Percentiles rank a stretch among this genome's conserved stretches.
These are phyloP conservation scores for Coemansia sp. DNA, from an alignment of 192 early-diverging fungal genomes.

Conservation along the genomic window DNA sequence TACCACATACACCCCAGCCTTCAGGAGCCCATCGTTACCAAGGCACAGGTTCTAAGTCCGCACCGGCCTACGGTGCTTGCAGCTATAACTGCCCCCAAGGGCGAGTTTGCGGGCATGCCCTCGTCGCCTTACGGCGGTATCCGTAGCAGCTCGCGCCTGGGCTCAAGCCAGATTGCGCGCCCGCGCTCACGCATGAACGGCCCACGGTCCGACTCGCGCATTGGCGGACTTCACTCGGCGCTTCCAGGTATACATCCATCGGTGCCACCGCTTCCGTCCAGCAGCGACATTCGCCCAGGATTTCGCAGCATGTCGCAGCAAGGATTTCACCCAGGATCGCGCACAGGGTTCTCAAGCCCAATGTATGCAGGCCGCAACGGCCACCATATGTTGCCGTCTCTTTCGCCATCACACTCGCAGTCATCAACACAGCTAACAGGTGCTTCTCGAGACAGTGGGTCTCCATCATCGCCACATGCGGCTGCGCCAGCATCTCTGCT, in stretches of 20 bases:
- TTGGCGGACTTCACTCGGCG: conserved; percentile 8
- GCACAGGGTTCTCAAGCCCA: conserved; percentile 29
- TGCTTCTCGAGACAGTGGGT: not conserved
- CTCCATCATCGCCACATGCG: conserved; percentile 10
- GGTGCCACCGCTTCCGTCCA: conserved; percentile 20
- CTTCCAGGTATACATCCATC: conserved; percentile 9
- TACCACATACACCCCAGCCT: conserved; percentile 46
- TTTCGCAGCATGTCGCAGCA: conserved; percentile 46
- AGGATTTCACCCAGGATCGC: conserved; percentile 28
- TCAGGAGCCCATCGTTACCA: conserved; percentile 37
- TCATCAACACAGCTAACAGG: conserved; percentile 9
- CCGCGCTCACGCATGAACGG: conserved; percentile 44
- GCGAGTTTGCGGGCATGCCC: conserved; percentile 36
- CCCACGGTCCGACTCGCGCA: conserved; percentile 31
- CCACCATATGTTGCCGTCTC: conserved; percentile 10
- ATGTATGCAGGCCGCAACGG: conserved; percentile 21
- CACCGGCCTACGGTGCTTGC: conserved; percentile 32
- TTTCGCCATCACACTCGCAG: conserved; percentile 8
- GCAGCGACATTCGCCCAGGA: conserved; percentile 12
- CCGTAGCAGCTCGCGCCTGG: conserved; percentile 49
- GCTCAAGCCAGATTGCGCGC: conserved; percentile 17
- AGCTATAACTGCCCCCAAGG: conserved; percentile 45
- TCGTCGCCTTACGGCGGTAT: conserved; percentile 37
- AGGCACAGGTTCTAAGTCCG: conserved; percentile 19
- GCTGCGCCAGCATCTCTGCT: conserved; percentile 12